Base-by-base conservation (phyloP, 805 yeast species). In the Saccharomycopsis selenospora region DNA sequence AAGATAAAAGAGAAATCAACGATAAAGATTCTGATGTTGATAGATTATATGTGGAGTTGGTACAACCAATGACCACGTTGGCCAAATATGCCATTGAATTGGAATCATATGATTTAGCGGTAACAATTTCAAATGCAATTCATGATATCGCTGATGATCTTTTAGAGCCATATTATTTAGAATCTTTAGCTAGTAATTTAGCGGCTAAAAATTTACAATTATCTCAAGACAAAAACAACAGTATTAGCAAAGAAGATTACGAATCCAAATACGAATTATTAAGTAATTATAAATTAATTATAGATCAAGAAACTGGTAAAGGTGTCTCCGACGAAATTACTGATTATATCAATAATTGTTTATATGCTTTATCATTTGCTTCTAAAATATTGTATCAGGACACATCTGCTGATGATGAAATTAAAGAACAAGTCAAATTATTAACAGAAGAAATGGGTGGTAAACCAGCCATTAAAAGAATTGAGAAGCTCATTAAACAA, bases 71-170 rank as follows among this genome's bases (percentile, higher is more conserved):
- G 46, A 61, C 83, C 24, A 78, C 87, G 0, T 69, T 91, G 38
- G 72, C 87, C 3, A 85, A 84, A 64, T 82, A 77, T 65, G 77
- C 89, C 53, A 71, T 86, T 40, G 98, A 93, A 64, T 68, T 86
- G 59, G 91, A 82, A 18, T 63, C 77, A 55, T 80, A 79, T 59
- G 95, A 85, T 33, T 58, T 73, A 14, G 85, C 85, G 2, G 68
- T 77, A 3, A 73, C 75, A n/a, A 79, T 88, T n/a, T 72, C 88
- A 10, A 66, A 73, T 14, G 73, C 74, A 23, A 71, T 82, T 14
- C 82, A 82, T 57, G 91, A 85, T 52, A 76, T 91, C 42, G 89
- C 91, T 66, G 97, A 91, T 57, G 82, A 80, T 57, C 79, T 87
- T 52, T 70, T 87, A 49, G 98, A 93, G 59, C 74, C 82, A 36